Conservation (phyloP, 176 grass and related monocot genomes). For the Paspalum notatum region DNA sequence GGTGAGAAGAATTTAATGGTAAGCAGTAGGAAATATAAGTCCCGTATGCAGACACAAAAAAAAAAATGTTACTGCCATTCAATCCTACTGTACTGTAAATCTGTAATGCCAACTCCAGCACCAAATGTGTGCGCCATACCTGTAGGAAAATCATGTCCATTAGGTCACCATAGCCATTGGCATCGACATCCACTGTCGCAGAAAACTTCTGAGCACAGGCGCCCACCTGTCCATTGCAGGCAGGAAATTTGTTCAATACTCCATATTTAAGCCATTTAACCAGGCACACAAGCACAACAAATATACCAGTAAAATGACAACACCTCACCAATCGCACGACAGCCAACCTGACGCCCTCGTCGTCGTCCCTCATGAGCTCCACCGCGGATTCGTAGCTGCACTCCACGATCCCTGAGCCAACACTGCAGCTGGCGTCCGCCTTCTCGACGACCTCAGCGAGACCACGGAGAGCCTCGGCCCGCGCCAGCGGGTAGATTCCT, state of each 20-base stretch:
- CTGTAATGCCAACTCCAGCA: background rate
- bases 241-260: background rate
- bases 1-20: conserved; percentile 5
- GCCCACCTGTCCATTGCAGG: conserved; percentile 49
- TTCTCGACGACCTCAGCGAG: conserved; percentile 56
- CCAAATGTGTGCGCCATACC: conserved; percentile 45
- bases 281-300: conserved; percentile 13
- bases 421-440: conserved; percentile 23
- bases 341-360: conserved; percentile 60
- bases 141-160: conserved; percentile 73
- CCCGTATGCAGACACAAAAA: background rate
- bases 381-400: conserved; percentile 51
- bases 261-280: background rate
- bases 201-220: conserved; percentile 59
- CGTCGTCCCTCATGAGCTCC: conserved; percentile 61
- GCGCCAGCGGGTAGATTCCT: conserved; percentile 71
- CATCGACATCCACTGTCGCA: conserved; percentile 33
- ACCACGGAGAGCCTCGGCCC: conserved; percentile 54
- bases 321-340: conserved; percentile 70
- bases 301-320: background rate
- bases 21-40: background rate
- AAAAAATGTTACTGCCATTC: background rate
- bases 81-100: background rate
- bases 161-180: conserved; percentile 30
- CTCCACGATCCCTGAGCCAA: conserved; percentile 32